Base-by-base conservation (phyloP, 169 alveolate genomes). In the Plasmodium knowlesi region DNA sequence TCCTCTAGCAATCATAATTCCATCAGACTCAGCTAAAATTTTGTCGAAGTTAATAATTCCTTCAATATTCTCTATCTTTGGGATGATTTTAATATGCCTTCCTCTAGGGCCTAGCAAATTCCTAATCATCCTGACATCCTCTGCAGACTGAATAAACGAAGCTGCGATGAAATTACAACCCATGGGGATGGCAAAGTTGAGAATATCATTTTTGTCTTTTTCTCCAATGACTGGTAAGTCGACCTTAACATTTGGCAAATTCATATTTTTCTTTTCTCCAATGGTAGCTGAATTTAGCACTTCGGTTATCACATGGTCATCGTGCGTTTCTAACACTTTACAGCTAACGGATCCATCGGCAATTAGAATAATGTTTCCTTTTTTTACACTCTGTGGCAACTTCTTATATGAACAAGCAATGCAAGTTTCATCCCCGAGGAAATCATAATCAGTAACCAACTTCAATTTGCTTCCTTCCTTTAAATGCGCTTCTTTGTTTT, bases 1-100 rank as follows among this genome's bases (percentile, higher is more conserved):
- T 32, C 99, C 99, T 78, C 99, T 96, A 10, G 99, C 99, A 12
- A 99, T 98, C 99, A 99, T 99, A 86, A 99, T 97, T 16, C 99
- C 99, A 96, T 99, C 99, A 16, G 99, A 84, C 83, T 95, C 99
- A 19, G 96, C 98, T 41, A 99, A 97, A 86, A 99, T 98, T 54
- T 98, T 98, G 92, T 99, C 99, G 73, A 98, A 98, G 95, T 98
- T 98, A 43, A 98, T 94, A 57, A 99, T 97, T 61, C 99, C 99
- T 93, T 99, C 99, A 73, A 98, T 97, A 92, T 99, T 99, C 96
- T 99, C 99, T 67, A 99, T 98, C 94, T 99, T 99, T 53, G 99
- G 97, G 74, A 99, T 98, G 83, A 99, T 98, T 94, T 98, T 98
- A 30, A 99, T 97, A 93, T 98, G 98, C 41, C 98, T 97, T 46